Evolutionary conservation across 2,329 filamentous ascomycete genomes (phyloP).

Genomic region (Ophiosphaerella narmari): DNA sequence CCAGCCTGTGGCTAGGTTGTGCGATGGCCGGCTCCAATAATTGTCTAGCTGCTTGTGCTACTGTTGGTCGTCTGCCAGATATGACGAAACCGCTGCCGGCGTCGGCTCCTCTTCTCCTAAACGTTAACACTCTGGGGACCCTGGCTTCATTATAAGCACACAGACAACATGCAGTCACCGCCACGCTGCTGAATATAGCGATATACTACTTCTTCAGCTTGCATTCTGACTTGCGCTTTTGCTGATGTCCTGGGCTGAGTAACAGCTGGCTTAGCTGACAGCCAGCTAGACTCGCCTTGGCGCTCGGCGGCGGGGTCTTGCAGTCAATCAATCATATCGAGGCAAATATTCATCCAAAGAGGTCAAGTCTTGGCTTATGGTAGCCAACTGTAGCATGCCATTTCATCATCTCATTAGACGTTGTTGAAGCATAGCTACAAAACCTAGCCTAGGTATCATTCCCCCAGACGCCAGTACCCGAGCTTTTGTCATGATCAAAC

Average conservation of each 20-base stretch:
- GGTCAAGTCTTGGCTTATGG: conserved; percentile 17
- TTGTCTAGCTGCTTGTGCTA: conserved; percentile 1
- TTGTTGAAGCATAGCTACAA: conserved; percentile 39
- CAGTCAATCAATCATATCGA: neutral
- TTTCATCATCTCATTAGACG: conserved; percentile 37
- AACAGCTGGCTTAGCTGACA: conserved; percentile 6
- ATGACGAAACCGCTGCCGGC: conserved; percentile 20
- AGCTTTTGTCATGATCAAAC: conserved; percentile 42
- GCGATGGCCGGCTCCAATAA: conserved; percentile 18
- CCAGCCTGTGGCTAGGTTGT: conserved; percentile 10
- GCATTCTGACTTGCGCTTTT: neutral
- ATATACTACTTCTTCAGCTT: conserved; percentile 3
- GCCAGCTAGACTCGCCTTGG: no score
- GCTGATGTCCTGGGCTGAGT: conserved; percentile 19
- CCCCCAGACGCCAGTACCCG: conserved; percentile 42
- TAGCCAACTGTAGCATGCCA: conserved; percentile 30
- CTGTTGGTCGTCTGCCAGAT: conserved; percentile 2
- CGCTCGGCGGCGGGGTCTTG: no score
- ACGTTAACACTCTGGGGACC: no score
- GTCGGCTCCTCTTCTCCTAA: conserved; percentile 22
- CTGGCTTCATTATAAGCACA: no score
- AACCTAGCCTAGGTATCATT: conserved; percentile 34
- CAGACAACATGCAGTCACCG: no score
- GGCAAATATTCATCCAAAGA: neutral
- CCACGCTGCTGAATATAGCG: no score